Percentiles rank a stretch among this genome's conserved stretches.
These are phyloP conservation scores for Talaromyces marneffei DNA, from an alignment of 2,329 filamentous ascomycete genomes.

Conservation along the genomic window DNA sequence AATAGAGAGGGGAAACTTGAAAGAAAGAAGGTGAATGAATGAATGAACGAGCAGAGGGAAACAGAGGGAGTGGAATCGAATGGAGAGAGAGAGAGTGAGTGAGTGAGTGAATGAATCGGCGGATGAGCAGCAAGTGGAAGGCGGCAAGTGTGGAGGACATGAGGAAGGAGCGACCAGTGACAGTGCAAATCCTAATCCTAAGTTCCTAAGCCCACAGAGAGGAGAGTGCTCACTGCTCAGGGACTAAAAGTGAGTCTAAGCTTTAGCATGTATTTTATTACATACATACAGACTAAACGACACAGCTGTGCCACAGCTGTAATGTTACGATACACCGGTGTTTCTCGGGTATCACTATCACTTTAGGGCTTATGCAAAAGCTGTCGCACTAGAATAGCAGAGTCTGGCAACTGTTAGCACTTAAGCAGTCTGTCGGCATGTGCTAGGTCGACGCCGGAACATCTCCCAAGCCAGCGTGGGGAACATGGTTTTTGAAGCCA, in stretches of 20 bases:
- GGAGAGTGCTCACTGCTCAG: neutral
- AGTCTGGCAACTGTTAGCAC: neutral
- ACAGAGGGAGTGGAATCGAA: neutral
- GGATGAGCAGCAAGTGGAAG: conserved; percentile 1
- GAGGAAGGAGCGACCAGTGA: conserved; percentile 5
- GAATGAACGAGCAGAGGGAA: conserved; percentile 4
- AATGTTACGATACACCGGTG: neutral
- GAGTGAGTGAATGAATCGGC: conserved; percentile 15
- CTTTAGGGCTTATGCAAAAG: neutral
- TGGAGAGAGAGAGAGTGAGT: conserved; percentile 19
- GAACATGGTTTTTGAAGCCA: neutral
- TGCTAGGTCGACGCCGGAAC: neutral
- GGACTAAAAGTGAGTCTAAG: neutral
- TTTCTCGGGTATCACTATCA: neutral
- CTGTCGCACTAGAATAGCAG: neutral
- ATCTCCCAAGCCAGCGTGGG: neutral
- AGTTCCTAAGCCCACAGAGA: neutral
- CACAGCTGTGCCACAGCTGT: neutral
- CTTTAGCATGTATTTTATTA: neutral
- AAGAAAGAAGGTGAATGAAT: conserved; percentile 14
- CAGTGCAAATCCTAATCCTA: neutral
- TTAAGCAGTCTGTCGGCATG: neutral
- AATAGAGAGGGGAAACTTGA: conserved; percentile 17
- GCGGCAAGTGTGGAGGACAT: conserved; percentile 4
- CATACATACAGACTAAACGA: neutral